Percentiles rank a stretch among this genome's conserved stretches.
Conservation (phyloP, 208 protist genomes). For the Blechomonas ayalai region DNA sequence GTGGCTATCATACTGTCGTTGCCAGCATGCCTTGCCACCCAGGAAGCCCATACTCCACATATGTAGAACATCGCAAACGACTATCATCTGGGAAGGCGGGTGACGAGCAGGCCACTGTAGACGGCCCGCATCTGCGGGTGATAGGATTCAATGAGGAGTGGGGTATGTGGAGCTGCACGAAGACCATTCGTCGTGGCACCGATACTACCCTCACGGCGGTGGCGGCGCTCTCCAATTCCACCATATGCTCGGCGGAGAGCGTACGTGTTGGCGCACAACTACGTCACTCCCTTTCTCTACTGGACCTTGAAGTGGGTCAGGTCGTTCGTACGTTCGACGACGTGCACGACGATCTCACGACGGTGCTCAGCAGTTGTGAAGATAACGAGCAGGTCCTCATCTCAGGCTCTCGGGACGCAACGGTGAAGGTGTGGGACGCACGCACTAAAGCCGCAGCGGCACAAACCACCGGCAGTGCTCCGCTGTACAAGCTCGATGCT, state of each 20-base stretch:
- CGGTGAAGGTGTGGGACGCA: constrained; percentile 75
- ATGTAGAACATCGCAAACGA: constrained; percentile 1
- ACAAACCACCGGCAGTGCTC: not conserved
- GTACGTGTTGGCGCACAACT: not conserved
- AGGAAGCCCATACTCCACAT: constrained; percentile 17
- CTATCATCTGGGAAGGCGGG: too few relatives aligned
- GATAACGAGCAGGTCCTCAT: constrained; percentile 57
- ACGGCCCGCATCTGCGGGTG: constrained; percentile 28
- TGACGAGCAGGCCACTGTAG: constrained; percentile 1
- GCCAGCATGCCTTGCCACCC: constrained; percentile 37
- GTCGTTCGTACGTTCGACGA: constrained; percentile 26
- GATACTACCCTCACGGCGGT: constrained; percentile 47
- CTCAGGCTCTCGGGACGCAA: constrained; percentile 48
- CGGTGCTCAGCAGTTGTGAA: constrained; percentile 38
- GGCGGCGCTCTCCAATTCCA: constrained; percentile 46
- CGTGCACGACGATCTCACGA: constrained; percentile 73
- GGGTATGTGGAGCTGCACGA: constrained; percentile 45
- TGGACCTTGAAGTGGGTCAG: constrained; percentile 32
- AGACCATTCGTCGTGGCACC: constrained; percentile 40
- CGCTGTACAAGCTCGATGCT: constrained; percentile 10
- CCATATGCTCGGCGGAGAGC: constrained; percentile 56
- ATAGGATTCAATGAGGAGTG: constrained; percentile 52
- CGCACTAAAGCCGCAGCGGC: constrained; percentile 11
- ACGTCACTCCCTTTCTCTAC: constrained; percentile 36
- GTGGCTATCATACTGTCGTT: constrained; percentile 56